Percentiles rank a stretch among this genome's conserved stretches.
These are phyloP conservation scores for Lyophyllum atratum DNA, from an alignment of 768 basidiomycete species.

Conservation along the genomic window DNA sequence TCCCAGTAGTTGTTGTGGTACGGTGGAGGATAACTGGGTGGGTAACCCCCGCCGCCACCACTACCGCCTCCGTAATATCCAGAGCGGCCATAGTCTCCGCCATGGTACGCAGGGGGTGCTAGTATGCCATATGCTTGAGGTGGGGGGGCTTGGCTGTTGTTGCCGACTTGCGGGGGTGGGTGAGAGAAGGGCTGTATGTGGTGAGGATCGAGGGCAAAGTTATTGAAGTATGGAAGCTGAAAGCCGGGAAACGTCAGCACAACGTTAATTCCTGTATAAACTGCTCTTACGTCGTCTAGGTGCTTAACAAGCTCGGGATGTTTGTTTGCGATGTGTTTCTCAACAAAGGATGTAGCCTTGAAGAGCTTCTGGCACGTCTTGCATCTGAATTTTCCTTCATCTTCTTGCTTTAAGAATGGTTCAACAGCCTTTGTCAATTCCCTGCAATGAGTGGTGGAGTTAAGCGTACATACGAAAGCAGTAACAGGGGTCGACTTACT, in stretches of 20 bases:
- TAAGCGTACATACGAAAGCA: not conserved
- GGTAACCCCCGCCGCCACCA: conserved; percentile 29
- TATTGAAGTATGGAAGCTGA: conserved; percentile 90
- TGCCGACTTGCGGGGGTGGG: conserved; percentile 69
- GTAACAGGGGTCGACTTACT: conserved; percentile 47
- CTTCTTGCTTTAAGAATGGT: conserved; percentile 89
- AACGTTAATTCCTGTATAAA: conserved; percentile 2
- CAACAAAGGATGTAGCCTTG: conserved; percentile 95
- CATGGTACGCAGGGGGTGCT: conserved; percentile 49
- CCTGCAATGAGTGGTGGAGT: conserved; percentile 37
- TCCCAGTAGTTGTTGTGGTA: conserved; percentile 48
- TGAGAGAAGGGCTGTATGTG: conserved; percentile 85
- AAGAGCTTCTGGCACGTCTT: conserved; percentile 97
- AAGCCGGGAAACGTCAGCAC: conserved; percentile 8
- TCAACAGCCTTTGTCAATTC: conserved; percentile 81
- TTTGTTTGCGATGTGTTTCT: conserved; percentile 96
- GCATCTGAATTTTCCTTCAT: conserved; percentile 96
- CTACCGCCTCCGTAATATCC: conserved; percentile 38
- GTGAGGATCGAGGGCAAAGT: conserved; percentile 95
- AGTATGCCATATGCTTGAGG: conserved; percentile 87
- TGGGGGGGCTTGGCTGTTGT: conserved; percentile 67
- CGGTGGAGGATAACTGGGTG: conserved; percentile 46
- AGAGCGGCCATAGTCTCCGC: conserved; percentile 36
- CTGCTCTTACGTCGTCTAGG: conserved; percentile 74
- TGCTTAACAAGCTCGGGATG: conserved; percentile 83